Evolutionary conservation across 108 stramenopile genomes (phyloP).

Genomic region (Craspedostauros australis): DNA sequence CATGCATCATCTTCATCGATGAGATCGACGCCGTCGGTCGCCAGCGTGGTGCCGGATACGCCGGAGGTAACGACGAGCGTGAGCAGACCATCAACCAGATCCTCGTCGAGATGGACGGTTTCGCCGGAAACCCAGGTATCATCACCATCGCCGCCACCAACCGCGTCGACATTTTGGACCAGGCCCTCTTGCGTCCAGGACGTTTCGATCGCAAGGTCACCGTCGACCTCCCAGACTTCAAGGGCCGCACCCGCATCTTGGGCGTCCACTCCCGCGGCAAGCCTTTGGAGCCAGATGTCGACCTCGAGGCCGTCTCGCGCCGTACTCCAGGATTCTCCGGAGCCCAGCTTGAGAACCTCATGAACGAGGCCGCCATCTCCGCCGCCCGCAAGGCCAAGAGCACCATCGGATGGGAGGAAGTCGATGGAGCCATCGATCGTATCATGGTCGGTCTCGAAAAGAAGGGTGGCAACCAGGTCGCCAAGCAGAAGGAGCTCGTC

Average conservation of each 20-base stretch:
- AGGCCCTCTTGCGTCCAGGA: slow-evolving; percentile 93
- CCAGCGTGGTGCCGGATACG: slow-evolving; percentile 87
- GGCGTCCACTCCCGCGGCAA: slow-evolving; percentile 91
- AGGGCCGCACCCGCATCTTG: slow-evolving; percentile 87
- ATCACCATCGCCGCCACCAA: slow-evolving; percentile 99
- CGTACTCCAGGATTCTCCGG: slow-evolving; percentile 97
- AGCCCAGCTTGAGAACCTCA: slow-evolving; percentile 93
- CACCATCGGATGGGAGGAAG: slow-evolving; percentile 86
- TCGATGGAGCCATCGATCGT: slow-evolving; percentile 96
- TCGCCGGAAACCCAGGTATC: slow-evolving; percentile 90
- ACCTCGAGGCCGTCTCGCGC: slow-evolving; percentile 82
- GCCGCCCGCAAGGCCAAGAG: slow-evolving; percentile 67
- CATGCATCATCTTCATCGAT: slow-evolving; percentile 97
- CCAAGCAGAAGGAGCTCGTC: slow-evolving; percentile 74
- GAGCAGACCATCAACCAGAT: slow-evolving; percentile 99
- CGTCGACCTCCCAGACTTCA: slow-evolving; percentile 93
- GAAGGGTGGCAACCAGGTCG: slow-evolving; percentile 73
- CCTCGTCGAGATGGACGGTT: slow-evolving; percentile 97
- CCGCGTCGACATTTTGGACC: slow-evolving; percentile 92
- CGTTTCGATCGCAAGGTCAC: slow-evolving; percentile 97
- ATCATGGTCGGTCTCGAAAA: slow-evolving; percentile 96
- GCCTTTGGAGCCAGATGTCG: slow-evolving; percentile 88
- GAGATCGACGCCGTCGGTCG: slow-evolving; percentile 96
- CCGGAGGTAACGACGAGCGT: slow-evolving; percentile 94
- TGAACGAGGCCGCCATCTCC: slow-evolving; percentile 96